These are phyloP conservation scores for Psilocybe sp. DNA, from an alignment of 768 basidiomycete genomes.

Conservation along the genomic window DNA sequence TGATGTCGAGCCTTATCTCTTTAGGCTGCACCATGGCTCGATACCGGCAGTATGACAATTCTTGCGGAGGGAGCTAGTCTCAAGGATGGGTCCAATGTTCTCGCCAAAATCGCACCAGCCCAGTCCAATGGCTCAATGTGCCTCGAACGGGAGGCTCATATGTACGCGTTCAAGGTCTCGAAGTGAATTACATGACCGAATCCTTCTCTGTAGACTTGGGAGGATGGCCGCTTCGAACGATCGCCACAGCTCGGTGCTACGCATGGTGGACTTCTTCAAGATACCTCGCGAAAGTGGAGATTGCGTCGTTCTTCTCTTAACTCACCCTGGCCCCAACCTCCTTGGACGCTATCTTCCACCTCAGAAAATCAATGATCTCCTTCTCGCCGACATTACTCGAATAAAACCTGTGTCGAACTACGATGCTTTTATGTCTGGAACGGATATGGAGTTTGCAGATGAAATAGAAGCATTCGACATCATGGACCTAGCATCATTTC, in stretches of 20 bases:
- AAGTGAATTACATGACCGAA: background rate
- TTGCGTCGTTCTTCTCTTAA: slow-evolving; percentile 68
- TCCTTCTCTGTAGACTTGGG: slow-evolving; percentile 39
- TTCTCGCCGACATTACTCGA: slow-evolving; percentile 54
- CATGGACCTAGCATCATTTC: slow-evolving; percentile 75
- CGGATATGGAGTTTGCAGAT: slow-evolving; percentile 42
- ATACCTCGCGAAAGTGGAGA: slow-evolving; percentile 66
- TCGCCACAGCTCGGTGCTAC: slow-evolving; percentile 48
- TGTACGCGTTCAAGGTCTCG: slow-evolving; percentile 39
- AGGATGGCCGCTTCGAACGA: slow-evolving; percentile 48
- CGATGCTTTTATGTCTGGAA: slow-evolving; percentile 49
- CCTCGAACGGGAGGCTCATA: slow-evolving; percentile 70
- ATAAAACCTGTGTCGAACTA: slow-evolving; percentile 40
- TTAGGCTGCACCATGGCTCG: slow-evolving; percentile 65
- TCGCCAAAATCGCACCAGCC: slow-evolving; percentile 73
- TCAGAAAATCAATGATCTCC: slow-evolving; percentile 61
- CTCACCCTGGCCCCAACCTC: slow-evolving; percentile 66
- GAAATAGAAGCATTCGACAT: slow-evolving; percentile 62
- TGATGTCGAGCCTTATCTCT: no score
- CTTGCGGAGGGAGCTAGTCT: slow-evolving; percentile 67
- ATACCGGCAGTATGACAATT: slow-evolving; percentile 69
- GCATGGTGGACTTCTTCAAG: slow-evolving; percentile 63
- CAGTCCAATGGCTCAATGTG: slow-evolving; percentile 73
- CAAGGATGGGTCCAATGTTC: slow-evolving; percentile 64
- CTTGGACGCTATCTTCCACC: slow-evolving; percentile 71